Evolutionary conservation across 306 rosid genomes (phyloP).

Genomic region (Senna siamea): DNA sequence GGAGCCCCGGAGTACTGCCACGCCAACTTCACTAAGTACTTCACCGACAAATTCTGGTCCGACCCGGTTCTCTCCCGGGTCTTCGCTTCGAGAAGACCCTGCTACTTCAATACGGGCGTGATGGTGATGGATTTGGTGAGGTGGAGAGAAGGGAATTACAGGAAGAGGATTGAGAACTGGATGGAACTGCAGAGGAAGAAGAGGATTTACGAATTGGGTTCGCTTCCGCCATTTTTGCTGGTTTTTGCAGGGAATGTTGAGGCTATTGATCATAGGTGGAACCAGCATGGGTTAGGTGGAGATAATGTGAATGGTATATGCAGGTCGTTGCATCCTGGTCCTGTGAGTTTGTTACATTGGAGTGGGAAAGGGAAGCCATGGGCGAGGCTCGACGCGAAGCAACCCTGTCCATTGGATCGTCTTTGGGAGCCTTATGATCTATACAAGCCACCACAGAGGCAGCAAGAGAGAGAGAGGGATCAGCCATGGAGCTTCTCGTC

Average conservation of each 20-base stretch:
- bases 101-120: constrained; percentile 95
- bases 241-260: constrained; percentile 84
- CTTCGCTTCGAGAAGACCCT: constrained; percentile 57
- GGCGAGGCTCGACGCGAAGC: constrained; percentile 77
- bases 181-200: constrained; percentile 78
- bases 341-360: constrained; percentile 91
- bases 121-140: constrained; percentile 82
- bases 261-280: constrained; percentile 89
- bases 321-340: constrained; percentile 87
- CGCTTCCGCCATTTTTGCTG: constrained; percentile 79
- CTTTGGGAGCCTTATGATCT: constrained; percentile 98
- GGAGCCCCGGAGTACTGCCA: constrained; percentile 98
- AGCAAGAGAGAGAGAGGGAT: constrained; percentile 15
- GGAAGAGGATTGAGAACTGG: constrained; percentile 82
- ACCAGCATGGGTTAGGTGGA: constrained; percentile 94
- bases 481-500: constrained; percentile 52
- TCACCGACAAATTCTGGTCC: constrained; percentile 82
- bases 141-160: constrained; percentile 77
- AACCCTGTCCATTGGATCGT: constrained; percentile 75
- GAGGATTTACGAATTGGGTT: constrained; percentile 87
- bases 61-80: constrained; percentile 79
- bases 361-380: constrained; percentile 98
- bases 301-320: constrained; percentile 87
- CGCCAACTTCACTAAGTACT: constrained; percentile 92
- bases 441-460: constrained; percentile 37